Percentiles rank a stretch among this genome's conserved stretches.
Conservation (phyloP, 208 protist genomes). For the Porcisia hertigi region DNA sequence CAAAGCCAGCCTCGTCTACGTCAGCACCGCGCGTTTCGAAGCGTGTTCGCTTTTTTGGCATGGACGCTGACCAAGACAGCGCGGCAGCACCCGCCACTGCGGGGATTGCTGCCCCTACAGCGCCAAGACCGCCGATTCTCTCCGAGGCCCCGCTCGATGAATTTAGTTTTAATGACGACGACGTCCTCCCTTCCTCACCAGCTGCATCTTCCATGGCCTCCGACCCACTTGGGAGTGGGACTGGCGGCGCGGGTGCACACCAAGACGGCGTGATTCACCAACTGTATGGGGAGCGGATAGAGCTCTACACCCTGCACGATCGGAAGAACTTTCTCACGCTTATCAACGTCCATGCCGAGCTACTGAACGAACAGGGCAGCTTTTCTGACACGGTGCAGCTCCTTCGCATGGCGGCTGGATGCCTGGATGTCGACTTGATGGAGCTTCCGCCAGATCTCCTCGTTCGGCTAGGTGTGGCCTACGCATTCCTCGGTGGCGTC, state of each 20-base stretch:
- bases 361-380: constrained; percentile 83
- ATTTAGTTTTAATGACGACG: constrained; percentile 33
- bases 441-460: constrained; percentile 87
- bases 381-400: constrained; percentile 77
- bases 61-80: constrained; percentile 18
- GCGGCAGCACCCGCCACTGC: constrained; percentile 4
- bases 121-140: not conserved
- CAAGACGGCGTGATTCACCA: constrained; percentile 22
- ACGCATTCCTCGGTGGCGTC: constrained; percentile 68
- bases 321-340: constrained; percentile 86
- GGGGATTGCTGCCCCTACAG: not conserved
- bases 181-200: constrained; percentile 11
- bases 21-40: constrained; percentile 37
- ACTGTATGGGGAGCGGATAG: constrained; percentile 60
- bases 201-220: not conserved
- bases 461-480: constrained; percentile 77
- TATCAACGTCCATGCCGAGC: constrained; percentile 87
- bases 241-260: not conserved
- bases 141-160: constrained; percentile 15
- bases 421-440: constrained; percentile 62
- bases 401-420: constrained; percentile 67
- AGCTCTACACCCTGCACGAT: constrained; percentile 39
- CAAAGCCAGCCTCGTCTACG: not conserved
- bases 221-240: not conserved
- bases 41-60: constrained; percentile 71